These are phyloP conservation scores for Orbilia javanica DNA, from an alignment of 2,329 filamentous ascomycete species.

Conservation along the genomic window DNA sequence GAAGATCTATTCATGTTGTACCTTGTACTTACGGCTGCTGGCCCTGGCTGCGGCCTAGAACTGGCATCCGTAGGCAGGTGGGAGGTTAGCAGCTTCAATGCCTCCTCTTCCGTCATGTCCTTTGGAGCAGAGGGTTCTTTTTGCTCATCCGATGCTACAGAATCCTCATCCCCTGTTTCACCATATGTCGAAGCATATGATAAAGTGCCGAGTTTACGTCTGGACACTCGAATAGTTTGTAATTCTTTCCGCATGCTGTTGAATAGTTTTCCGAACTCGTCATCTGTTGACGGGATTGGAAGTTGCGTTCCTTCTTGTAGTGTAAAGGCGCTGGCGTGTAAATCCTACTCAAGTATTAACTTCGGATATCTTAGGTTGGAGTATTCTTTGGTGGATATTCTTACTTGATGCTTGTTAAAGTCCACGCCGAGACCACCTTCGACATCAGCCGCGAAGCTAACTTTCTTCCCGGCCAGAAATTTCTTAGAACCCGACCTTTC, in stretches of 20 bases:
- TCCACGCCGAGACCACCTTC: constrained; percentile 50
- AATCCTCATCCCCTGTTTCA: constrained; percentile 13
- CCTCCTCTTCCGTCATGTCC: constrained; percentile 51
- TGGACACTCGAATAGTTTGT: constrained; percentile 53
- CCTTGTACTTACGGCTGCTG: neutral
- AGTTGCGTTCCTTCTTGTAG: constrained; percentile 52
- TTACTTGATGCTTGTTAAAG: constrained; percentile 56
- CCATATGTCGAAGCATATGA: constrained; percentile 51
- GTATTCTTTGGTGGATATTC: neutral
- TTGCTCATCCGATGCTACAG: constrained; percentile 14
- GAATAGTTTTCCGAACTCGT: constrained; percentile 53
- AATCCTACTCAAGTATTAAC: constrained; percentile 32
- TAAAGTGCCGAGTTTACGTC: constrained; percentile 48
- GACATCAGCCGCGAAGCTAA: constrained; percentile 55
- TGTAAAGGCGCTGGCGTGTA: constrained; percentile 51
- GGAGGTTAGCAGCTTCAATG: constrained; percentile 33
- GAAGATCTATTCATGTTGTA: neutral
- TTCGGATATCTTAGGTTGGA: neutral
- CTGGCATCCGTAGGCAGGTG: constrained; percentile 36
- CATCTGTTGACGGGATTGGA: constrained; percentile 47
- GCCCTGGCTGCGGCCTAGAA: neutral
- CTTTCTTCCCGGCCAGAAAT: constrained; percentile 30
- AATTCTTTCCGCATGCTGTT: constrained; percentile 56
- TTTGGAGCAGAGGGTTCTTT: constrained; percentile 20
- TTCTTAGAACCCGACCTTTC: constrained; percentile 45